Evolutionary conservation across 2,329 filamentous ascomycete genomes (phyloP), one percentile per base, ranked within the genome.

Genomic region (Phialophora chinensis): DNA sequence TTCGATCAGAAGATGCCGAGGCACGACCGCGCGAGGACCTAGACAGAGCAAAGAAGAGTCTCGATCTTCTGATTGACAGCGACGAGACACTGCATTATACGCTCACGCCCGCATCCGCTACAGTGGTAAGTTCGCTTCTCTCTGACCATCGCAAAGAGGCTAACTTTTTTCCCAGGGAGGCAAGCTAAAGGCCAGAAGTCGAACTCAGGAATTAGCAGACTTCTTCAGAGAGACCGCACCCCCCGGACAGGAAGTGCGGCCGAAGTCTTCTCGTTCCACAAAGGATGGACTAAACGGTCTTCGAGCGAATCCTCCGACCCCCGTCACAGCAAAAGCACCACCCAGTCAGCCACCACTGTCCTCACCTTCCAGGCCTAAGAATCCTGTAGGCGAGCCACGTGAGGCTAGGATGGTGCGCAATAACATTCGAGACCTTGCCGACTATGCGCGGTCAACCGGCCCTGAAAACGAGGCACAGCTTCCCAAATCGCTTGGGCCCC

Each of bases 391-490:
- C 29, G 78, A 81, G 72, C 87, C 92, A 27, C 86, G 93, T 69
- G 93, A 97, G 71, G 88, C 92, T 1, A 86, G 90, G 68, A 82
- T 91, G 8, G 84, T 87, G 10, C 58, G 67, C 50, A 83, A 84
- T 4, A 90, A 93, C 68, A 87, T 90, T 8, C 84, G 88, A 54
- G 93, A 97, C 73, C 92, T 97, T 79, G 91, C 92, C 25, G 90
- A 96, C 66, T 97, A 97, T 76, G 92, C 96, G 73, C 90, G 92
- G 66, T 91, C 90, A 0, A 96, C 92, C 33, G 92, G 92, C 1
- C 91, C 94, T 17, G 75, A 83, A n/a, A 82, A 82, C 52, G 79
- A 76, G 57, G 71, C 57, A 61, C 72, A 67, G 62, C 68, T 68
- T 42, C 72, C 72, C 3, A 63, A 69, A 33, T 25, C 67, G 33